Evolutionary conservation across 768 basidiomycete genomes (phyloP).

Genomic region (Agaricus bisporus): DNA sequence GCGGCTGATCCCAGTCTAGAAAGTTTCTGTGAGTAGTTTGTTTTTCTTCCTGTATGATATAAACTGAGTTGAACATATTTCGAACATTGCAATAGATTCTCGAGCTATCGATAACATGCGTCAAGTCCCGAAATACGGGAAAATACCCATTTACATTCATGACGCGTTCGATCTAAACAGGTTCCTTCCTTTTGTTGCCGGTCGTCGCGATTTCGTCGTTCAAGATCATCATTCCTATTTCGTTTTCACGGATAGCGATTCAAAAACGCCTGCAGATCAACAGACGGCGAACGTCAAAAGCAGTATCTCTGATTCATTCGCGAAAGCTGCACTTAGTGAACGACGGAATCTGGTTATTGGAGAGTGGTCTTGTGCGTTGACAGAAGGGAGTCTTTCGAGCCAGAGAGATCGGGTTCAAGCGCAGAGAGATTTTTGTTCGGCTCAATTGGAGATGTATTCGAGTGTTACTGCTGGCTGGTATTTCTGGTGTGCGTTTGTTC

Average conservation of each 20-base stretch:
- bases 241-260: conserved; percentile 54
- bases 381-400: conserved; percentile 47
- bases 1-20: conserved; percentile 39
- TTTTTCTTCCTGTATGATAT: background rate
- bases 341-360: conserved; percentile 60
- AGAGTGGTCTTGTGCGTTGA: conserved; percentile 80
- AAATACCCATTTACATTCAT: conserved; percentile 61
- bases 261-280: conserved; percentile 40
- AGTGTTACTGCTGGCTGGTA: conserved; percentile 55
- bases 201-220: conserved; percentile 55
- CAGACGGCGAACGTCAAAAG: conserved; percentile 47
- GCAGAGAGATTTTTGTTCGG: conserved; percentile 45
- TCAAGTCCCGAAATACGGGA: conserved; percentile 26
- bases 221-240: conserved; percentile 74
- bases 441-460: conserved; percentile 53
- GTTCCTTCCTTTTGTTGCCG: conserved; percentile 43
- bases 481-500: conserved; percentile 55
- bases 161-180: conserved; percentile 58
- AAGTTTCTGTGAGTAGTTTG: conserved; percentile 33
- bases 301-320: conserved; percentile 29
- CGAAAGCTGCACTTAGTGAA: conserved; percentile 18
- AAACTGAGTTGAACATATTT: too few relatives aligned
- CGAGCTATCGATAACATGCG: conserved; percentile 45
- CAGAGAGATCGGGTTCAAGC: conserved; percentile 40
- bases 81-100: conserved; percentile 34